Evolutionary conservation across 2,329 filamentous ascomycete species (phyloP), one percentile per base, ranked within the genome.

Genomic region (Monosporascus sp.): DNA sequence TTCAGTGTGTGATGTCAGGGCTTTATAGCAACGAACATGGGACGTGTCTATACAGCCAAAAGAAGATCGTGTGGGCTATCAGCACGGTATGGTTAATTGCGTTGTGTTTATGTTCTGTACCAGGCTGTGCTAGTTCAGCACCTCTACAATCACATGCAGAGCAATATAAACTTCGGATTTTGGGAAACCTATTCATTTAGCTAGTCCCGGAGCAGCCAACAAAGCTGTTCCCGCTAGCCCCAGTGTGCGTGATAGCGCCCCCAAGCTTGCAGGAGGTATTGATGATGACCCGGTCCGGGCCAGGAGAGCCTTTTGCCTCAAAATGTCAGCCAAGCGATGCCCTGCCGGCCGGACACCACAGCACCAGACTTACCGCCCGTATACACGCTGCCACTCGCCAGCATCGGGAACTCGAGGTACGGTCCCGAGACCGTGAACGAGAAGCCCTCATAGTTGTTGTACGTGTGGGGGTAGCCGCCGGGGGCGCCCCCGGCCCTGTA

Each of bases 231-330:
- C 84, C 84, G 49, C 77, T 81, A 18, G 86, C 86, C 28, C 86
- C 86, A 22, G 83, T 87, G 64, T 89, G 87, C 0, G 87, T 89
- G 57, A 89, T 87, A 28, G 79, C 73, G 38, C 84, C 86, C 15
- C 84, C 86, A 45, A 81, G 76, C 53, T 77, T 55, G 60, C 85
- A 80, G 17, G 69, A 56, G 0, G 64, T 73, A 64, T 82, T 85
- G 71, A 89, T 83, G 9, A 88, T 67, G 51, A 88, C 81, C 49
- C 86, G 82, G 65, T 89, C 85, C 18, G 86, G 72, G 38, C 86
- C 86, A 1, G 86, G 86, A 1, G 77, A 79, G 20, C 82, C 82
- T 79, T 50, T 6, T 15, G 26, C 4, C 14, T 24, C 11, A 26
- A 24, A 51, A 28, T 59, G 9, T 35, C 31, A 35, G 31, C 31